These are phyloP conservation scores for Endocarpon pusillum DNA, from an alignment of 495 filamentous ascomycete genomes.

Conservation along the genomic window DNA sequence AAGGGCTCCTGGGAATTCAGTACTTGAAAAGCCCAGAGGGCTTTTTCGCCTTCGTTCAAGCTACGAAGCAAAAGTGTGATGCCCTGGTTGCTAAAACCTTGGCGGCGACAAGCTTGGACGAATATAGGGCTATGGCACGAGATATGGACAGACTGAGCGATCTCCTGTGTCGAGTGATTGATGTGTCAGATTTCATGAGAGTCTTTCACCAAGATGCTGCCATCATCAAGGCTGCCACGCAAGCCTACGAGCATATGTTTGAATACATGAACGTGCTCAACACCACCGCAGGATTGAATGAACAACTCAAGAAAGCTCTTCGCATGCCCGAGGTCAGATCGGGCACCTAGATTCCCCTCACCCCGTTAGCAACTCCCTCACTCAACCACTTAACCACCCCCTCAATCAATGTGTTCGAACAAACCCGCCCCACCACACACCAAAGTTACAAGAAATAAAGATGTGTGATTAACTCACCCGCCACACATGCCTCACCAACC, in stretches of 20 bases:
- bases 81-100: conserved; percentile 59
- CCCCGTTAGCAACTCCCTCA: too few species aligned
- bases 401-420: too few species aligned
- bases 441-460: too few species aligned
- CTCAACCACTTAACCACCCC: too few species aligned
- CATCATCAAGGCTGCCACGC: conserved; percentile 56
- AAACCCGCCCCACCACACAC: too few species aligned
- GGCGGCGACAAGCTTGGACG: conserved; percentile 45
- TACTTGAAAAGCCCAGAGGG: conserved; percentile 71
- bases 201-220: conserved; percentile 67
- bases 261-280: conserved; percentile 98
- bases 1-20: conserved; percentile 80
- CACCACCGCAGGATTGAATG: conserved; percentile 72
- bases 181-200: conserved; percentile 87
- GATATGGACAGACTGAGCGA: conserved; percentile 83
- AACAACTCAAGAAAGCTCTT: conserved; percentile 60
- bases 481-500: too few species aligned
- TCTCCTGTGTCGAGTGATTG: conserved; percentile 87
- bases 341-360: too few species aligned
- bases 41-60: conserved; percentile 58
- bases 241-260: conserved; percentile 77
- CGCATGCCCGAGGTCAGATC: conserved; percentile 51
- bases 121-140: conserved; percentile 53
- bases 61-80: conserved; percentile 57
- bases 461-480: too few species aligned